Conservation (phyloP, 768 basidiomycete species). For the Lactifluus hygrophoroides region DNA sequence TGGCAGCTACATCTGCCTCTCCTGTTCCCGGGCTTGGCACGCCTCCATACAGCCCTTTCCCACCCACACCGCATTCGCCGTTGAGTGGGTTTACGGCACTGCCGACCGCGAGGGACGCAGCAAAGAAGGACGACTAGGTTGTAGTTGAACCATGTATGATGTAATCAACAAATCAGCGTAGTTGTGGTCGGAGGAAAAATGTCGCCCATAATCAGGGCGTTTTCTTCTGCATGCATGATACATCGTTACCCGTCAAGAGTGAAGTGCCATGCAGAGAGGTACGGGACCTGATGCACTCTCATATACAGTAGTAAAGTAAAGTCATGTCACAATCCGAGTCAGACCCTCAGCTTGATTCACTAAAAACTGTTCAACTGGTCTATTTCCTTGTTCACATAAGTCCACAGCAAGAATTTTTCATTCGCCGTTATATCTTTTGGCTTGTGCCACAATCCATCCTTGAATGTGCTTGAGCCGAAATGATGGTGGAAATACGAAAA, state of each 20-base stretch:
- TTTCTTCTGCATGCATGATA: background rate
- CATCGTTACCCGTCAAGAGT: no score
- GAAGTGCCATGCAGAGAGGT: no score
- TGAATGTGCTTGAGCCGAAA: no score
- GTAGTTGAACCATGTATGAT: background rate
- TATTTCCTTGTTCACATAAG: background rate
- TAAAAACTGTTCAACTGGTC: background rate
- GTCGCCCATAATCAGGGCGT: background rate
- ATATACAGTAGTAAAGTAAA: no score
- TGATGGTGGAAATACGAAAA: no score
- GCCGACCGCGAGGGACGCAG: background rate
- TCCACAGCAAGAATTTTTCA: background rate
- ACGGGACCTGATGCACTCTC: no score
- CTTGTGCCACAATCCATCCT: no score
- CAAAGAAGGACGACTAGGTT: slow-evolving; percentile 3
- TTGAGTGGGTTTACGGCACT: slow-evolving; percentile 3
- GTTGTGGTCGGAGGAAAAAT: background rate
- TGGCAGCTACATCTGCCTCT: slow-evolving; percentile 25
- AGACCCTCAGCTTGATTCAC: no score
- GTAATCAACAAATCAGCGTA: background rate
- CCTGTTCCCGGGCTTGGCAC: slow-evolving; percentile 15
- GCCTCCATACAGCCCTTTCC: slow-evolving; percentile 28
- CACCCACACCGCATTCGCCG: slow-evolving; percentile 29
- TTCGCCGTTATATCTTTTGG: no score
- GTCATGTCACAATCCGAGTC: no score